A percentile compares a stretch with the other conserved stretches of the same genome.
phyloP scores from a whole-genome alignment of 2,329 filamentous ascomycete species.

The Camptophora hylomeconis region DNA sequence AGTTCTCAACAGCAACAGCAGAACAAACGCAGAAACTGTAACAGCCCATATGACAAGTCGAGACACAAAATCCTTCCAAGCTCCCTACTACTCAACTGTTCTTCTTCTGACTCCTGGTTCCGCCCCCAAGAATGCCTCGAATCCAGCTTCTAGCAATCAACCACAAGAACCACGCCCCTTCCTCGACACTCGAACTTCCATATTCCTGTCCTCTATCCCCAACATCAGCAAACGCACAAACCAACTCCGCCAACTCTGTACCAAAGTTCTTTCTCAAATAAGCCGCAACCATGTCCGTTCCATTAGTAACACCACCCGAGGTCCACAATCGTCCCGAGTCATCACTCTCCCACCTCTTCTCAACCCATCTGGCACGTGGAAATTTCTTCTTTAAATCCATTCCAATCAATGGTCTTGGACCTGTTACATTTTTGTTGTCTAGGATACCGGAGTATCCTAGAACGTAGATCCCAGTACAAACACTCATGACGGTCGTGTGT shows the following conservation, averaged over 20 bases:
- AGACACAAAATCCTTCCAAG: too few species aligned
- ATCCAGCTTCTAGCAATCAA: too few species aligned
- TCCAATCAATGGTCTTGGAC: conserved; percentile 10
- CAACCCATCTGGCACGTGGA: conserved; percentile 10
- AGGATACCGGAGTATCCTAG: conserved; percentile 14
- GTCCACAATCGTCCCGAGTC: conserved; percentile 3
- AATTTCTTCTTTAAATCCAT: conserved; percentile 11
- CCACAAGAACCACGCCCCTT: conserved; percentile 5
- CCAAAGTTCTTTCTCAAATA: conserved; percentile 20
- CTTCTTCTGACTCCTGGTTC: too few species aligned
- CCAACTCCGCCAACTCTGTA: conserved; percentile 20
- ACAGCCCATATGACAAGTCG: too few species aligned
- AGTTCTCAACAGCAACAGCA: too few species aligned
- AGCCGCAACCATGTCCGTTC: conserved; percentile 21
- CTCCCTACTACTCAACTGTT: too few species aligned
- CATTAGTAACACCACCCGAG: conserved; percentile 19
- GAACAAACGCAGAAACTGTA: too few species aligned
- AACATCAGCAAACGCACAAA: conserved; percentile 24
- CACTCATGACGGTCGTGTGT: conserved; percentile 14
- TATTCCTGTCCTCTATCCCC: conserved; percentile 19
- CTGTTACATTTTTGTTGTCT: conserved; percentile 11
- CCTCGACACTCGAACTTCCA: conserved; percentile 7
- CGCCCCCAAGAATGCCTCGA: too few species aligned
- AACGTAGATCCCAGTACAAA: conserved; percentile 15
- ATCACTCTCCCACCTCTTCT: conserved; percentile 16